Evolutionary conservation across 148 eudicot genomes (phyloP), one percentile per base, ranked within the genome.

Genomic region (Camellia sinensis): DNA sequence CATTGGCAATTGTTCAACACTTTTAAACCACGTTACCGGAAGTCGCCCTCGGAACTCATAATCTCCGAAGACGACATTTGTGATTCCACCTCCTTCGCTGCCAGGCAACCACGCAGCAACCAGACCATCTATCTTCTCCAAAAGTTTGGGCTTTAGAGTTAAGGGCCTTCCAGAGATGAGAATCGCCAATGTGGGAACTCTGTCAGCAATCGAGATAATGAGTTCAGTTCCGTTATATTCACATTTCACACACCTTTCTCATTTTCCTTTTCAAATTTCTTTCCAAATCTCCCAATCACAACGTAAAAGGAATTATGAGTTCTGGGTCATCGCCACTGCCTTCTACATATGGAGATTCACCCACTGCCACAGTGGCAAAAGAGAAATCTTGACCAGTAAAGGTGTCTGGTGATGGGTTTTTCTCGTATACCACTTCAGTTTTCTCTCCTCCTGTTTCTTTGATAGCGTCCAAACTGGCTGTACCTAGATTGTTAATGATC

Each of bases 51-150:
- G 89, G 74, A 93, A 93, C 44, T 86, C 92, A 79, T 81, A 86
- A 81, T 93, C 98, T 78, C 98, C 98, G 71, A 91, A 91, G 44
- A 93, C 65, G 19, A 92, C 93, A 83, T 96, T 98, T 9, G 95
- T 88, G 56, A 93, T 85, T 80, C 99, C 99, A 5, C 17, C 50
- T 69, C 99, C 99, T 87, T 96, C 97, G 44, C 86, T 91, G 62
- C 99, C 99, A 75, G 99, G 99, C 82, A 96, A 83, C 92, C 93
- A 96, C 81, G 97, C 99, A 65, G 93, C 98, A 80, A 96, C 87
- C 40, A 93, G 66, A 59, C 92, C 95, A 60, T 96, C 97, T 12
- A 90, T 82, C 74, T 91, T 93, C 46, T 90, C 92, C 83, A 96
- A 66, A 78, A 93, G 86, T 78, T 62, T 73, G 14, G 97, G 89